Base-by-base conservation (phyloP, 306 rosid genomes). In the Vicia faba region DNA sequence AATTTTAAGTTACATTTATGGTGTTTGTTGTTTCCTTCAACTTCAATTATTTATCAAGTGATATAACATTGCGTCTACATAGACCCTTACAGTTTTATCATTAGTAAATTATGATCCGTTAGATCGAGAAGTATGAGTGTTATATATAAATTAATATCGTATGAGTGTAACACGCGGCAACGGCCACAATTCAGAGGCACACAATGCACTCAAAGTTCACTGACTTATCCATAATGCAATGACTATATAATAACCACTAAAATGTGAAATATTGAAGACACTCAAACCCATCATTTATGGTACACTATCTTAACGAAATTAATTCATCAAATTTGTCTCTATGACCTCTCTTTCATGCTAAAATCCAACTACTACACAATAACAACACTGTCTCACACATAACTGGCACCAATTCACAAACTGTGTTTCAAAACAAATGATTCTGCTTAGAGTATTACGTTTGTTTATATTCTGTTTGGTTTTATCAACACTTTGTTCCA, bases 161-260 rank as follows among this genome's bases (percentile, higher is more conserved):
- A 3, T 25, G 28, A 39, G 4, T 39, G 3, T 0, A 8, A 7
- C 8, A 36, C 12, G 13, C 11, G 43, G 12, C 2, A 3, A 39
- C 58, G 11, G 3, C 29, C 11, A n/a, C 58, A 51, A 51, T 51
- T 51, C 20, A 9, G 8, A 19, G 20, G 31, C 31, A 50, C 19
- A 8, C 2, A 10, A 51, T 51, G 49, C 75, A 67, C 61, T 60
- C 78, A 54, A 16, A 51, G 70, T 75, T 59, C 77, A 55, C 67
- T 59, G 74, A 50, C 76, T 81, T 83, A 70, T 78, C 83, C 84
- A 74, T 43, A 81, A 38, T 63, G 57, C 61, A 74, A 71, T 64
- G 14, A 20, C 31, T 78, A 82, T 87, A 54, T 84, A 70, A 53
- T 81, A 46, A 61, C 81, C 88, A 75, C 82, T 70, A 66, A 79